phyloP scores from a whole-genome alignment of 768 basidiomycete genomes.

The Panus rudis region DNA sequence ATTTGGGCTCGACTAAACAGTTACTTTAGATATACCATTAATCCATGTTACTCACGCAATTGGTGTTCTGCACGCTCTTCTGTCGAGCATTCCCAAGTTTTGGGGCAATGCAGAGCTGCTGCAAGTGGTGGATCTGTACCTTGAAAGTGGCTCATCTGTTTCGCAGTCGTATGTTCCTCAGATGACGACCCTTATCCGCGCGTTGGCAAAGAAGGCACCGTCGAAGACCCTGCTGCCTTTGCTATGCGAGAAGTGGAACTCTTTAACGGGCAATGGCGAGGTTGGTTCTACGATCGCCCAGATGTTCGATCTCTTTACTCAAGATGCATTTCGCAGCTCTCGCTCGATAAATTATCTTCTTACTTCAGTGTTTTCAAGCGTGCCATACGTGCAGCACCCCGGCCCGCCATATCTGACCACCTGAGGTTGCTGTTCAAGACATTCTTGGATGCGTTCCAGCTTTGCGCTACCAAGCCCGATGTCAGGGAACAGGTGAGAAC shows the following conservation, averaged over 20 bases:
- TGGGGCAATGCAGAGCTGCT: constrained; percentile 58
- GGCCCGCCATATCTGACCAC: constrained; percentile 57
- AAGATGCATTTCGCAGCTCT: constrained; percentile 5
- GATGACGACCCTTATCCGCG: constrained; percentile 47
- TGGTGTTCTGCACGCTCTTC: constrained; percentile 56
- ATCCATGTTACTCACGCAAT: constrained; percentile 31
- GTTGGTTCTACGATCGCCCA: constrained; percentile 24
- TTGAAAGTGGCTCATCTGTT: constrained; percentile 35
- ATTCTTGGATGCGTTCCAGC: constrained; percentile 73
- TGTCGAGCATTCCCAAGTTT: constrained; percentile 77
- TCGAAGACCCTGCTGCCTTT: constrained; percentile 62
- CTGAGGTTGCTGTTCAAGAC: constrained; percentile 65
- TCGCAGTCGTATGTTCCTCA: constrained; percentile 12
- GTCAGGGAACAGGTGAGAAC: constrained; percentile 24
- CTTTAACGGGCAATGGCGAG: constrained; percentile 27
- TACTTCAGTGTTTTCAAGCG: constrained; percentile 70
- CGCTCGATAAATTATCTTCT: constrained; percentile 20
- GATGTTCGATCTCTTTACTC: neutral
- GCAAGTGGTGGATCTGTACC: constrained; percentile 48
- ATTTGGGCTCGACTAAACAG: neutral
- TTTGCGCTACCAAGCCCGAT: constrained; percentile 29
- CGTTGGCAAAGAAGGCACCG: constrained; percentile 63
- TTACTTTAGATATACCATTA: constrained; percentile 12
- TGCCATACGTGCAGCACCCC: constrained; percentile 55
- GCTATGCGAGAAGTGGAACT: constrained; percentile 51